Percentiles rank a stretch among this genome's conserved stretches.
These are phyloP conservation scores for Neofusicoccum parvum DNA, from an alignment of 2,329 filamentous ascomycete species.

Conservation along the genomic window DNA sequence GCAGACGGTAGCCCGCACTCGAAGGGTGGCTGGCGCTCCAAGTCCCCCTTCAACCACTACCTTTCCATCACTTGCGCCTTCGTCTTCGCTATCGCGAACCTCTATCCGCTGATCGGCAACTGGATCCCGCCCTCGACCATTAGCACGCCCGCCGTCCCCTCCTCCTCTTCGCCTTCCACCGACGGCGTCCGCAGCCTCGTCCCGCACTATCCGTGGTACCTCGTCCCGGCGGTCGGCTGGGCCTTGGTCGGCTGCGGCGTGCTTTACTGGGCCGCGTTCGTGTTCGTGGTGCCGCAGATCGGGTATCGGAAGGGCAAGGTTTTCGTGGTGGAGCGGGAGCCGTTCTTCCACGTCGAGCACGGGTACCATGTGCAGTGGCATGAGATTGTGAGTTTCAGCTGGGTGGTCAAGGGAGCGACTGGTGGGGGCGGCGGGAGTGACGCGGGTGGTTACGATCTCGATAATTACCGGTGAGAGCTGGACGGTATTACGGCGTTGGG, in stretches of 20 bases:
- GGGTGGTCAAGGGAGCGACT: conserved; percentile 20
- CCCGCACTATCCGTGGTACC: conserved; percentile 22
- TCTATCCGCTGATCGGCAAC: conserved; percentile 24
- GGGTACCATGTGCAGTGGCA: conserved; percentile 26
- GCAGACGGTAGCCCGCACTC: neutral
- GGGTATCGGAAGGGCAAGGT: conserved; percentile 24
- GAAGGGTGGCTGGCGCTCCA: conserved; percentile 21
- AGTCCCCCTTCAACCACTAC: conserved; percentile 21
- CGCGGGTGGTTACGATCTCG: neutral
- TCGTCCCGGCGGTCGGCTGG: conserved; percentile 19
- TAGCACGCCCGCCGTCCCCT: neutral
- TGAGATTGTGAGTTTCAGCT: conserved; percentile 24
- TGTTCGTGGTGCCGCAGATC: conserved; percentile 19
- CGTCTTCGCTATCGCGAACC: conserved; percentile 21
- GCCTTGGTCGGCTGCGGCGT: conserved; percentile 21
- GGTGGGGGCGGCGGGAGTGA: neutral
- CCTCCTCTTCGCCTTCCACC: neutral
- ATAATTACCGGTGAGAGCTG: no score
- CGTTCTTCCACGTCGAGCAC: conserved; percentile 23
- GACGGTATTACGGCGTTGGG: no score
- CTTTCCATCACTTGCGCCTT: conserved; percentile 23
- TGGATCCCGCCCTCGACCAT: conserved; percentile 24
- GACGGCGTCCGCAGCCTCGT: neutral
- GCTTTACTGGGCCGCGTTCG: conserved; percentile 23
- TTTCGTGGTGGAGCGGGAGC: conserved; percentile 25